Evolutionary conservation across 1,284 basidiomycete species (phyloP), one percentile per base, ranked within the genome.

Genomic region (Cryptococcus sp.): DNA sequence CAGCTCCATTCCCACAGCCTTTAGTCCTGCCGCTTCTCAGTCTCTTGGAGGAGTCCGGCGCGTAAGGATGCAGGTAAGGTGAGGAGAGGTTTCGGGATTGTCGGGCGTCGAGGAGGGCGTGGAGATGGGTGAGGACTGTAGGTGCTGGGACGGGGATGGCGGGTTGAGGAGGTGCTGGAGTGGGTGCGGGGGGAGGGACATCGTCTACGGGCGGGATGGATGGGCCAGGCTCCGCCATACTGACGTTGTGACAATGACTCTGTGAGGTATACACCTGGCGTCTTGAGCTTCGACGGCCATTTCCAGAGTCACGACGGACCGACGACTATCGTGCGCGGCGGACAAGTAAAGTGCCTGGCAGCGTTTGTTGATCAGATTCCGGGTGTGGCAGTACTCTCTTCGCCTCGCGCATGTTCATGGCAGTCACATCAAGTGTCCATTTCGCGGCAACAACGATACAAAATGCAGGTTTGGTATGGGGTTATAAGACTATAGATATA

Each of bases 11-110:
- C 4, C 55, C 56, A 44, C 24, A 49, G 46, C 21, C 62, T 53
- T 63, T 66, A 9, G 55, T 61, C 36, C 63, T 63, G 1, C 53
- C 52, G 39, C 24, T 47, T 59, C 51, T 53, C 53, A 35, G 55
- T 33, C 21, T 44, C n/a, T n/a, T 58, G 21, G 62, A 55, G 38
- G 57, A 63, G 1, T 60, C 60, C 43, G 66, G 66, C 20, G 64
- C 64, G 43, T 59, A 67, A 8, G 68, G 68, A 52, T 70, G 65
- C 9, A 65, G 59, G 47, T 67, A 66, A 6, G 68, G 55, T 21
- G 55, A 44, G 2, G 56, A 57, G 18, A 63, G 56, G 42, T 59
- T 56, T 38, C 50, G 40, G 13, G 61, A 52, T 35, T 59, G 46
- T 37, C 64, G 63, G 5, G 61, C 50, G n/a, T 61, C 50, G 12